phyloP scores from a whole-genome alignment of 371 early-diverging fungal species.

The Syncephalastrum contaminatum region DNA sequence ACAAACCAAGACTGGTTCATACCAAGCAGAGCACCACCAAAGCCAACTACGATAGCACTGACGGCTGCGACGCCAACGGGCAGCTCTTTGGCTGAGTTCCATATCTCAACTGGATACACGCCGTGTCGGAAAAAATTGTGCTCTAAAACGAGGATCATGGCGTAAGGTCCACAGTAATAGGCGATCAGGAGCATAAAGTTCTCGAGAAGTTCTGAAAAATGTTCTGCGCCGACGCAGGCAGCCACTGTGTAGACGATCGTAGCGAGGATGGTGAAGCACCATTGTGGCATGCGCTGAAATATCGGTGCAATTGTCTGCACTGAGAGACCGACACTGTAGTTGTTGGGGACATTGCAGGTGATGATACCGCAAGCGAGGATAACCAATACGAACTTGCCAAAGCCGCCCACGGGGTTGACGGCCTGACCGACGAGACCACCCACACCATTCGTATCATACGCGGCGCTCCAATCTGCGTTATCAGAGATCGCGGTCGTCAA shows the following conservation, averaged over 20 bases:
- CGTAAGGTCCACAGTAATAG: conserved; percentile 23
- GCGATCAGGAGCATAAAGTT: conserved; percentile 22
- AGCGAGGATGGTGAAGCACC: conserved; percentile 1
- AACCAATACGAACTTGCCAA: conserved; percentile 26
- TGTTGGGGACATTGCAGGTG: conserved; percentile 18
- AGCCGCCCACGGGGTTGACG: conserved; percentile 15
- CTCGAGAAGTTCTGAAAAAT: conserved; percentile 2
- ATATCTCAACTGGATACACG: conserved; percentile 9
- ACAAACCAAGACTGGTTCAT: conserved; percentile 29
- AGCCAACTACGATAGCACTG: conserved; percentile 3
- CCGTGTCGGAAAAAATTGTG: conserved; percentile 6
- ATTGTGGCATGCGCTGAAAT: conserved; percentile 1
- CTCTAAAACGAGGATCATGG: neutral
- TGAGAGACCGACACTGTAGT: conserved; percentile 23
- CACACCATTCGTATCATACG: conserved; percentile 6
- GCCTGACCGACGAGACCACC: conserved; percentile 20
- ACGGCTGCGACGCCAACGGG: conserved; percentile 28
- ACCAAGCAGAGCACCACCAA: conserved; percentile 23
- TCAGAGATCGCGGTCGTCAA: conserved; percentile 2
- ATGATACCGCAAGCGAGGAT: conserved; percentile 27
- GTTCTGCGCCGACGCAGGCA: conserved; percentile 5
- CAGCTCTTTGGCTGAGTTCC: conserved; percentile 18
- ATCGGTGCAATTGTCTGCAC: conserved; percentile 18
- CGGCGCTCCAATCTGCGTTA: too few species aligned
- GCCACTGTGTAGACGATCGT: neutral